These are phyloP conservation scores for Lentinula novae-zelandiae DNA, from an alignment of 1,284 basidiomycete species.

Conservation along the genomic window DNA sequence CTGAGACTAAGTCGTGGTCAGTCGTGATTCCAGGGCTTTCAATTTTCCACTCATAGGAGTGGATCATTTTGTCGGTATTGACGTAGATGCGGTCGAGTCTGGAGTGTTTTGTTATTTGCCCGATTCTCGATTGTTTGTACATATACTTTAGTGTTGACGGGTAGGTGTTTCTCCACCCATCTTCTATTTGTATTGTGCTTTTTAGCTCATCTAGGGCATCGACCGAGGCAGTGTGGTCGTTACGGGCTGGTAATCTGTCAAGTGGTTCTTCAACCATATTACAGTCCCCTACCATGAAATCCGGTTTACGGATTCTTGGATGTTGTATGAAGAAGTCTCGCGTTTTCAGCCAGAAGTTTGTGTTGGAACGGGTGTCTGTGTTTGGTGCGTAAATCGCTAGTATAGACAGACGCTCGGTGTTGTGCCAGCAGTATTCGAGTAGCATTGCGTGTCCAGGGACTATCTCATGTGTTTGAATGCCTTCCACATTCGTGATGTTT, in stretches of 20 bases:
- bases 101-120: conserved; percentile 14
- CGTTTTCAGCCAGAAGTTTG: conserved; percentile 20
- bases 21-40: conserved; percentile 1
- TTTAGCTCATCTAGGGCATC: conserved; percentile 17
- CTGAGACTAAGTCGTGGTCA: conserved; percentile 16
- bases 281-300: conserved; percentile 17
- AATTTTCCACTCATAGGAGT: conserved; percentile 17
- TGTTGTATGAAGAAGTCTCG: conserved; percentile 8
- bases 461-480: neutral
- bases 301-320: conserved; percentile 3
- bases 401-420: conserved; percentile 9
- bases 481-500: conserved; percentile 15
- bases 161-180: conserved; percentile 27
- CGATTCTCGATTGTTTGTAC: conserved; percentile 11
- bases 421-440: conserved; percentile 10
- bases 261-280: conserved; percentile 19
- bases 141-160: conserved; percentile 22
- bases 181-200: conserved; percentile 18
- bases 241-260: conserved; percentile 15
- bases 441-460: conserved; percentile 14
- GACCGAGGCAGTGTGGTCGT: conserved; percentile 12
- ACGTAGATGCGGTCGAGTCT: conserved; percentile 29
- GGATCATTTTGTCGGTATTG: neutral
- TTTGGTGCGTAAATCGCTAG: conserved; percentile 24
- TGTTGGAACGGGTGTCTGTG: neutral